These are phyloP conservation scores for Tolypocladium capitatum DNA, from an alignment of 2,329 filamentous ascomycete species.

Conservation along the genomic window DNA sequence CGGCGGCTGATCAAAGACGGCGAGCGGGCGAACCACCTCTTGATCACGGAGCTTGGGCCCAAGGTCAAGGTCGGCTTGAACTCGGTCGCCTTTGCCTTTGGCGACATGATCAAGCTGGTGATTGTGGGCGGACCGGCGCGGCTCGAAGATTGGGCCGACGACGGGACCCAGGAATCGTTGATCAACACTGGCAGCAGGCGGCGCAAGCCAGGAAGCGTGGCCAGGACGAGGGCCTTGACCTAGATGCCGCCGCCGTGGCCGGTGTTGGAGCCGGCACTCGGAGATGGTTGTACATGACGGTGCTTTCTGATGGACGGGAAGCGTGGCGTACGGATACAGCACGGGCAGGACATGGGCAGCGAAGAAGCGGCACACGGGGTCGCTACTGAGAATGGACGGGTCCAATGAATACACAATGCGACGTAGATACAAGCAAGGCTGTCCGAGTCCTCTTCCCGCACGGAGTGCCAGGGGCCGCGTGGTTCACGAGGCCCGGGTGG, in stretches of 20 bases:
- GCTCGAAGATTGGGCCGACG: conserved; percentile 34
- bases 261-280: not conserved
- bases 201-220: conserved; percentile 15
- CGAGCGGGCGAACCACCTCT: conserved; percentile 37
- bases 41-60: conserved; percentile 54
- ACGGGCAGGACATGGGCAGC: not conserved
- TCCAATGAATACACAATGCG: not conserved
- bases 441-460: too few species aligned
- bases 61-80: conserved; percentile 47
- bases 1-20: conserved; percentile 27
- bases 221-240: conserved; percentile 4
- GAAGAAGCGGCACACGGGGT: not conserved
- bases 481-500: not conserved
- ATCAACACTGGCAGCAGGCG: conserved; percentile 26
- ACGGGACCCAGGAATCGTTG: conserved; percentile 15
- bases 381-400: not conserved
- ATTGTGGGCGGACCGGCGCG: conserved; percentile 48
- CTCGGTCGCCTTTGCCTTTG: conserved; percentile 57
- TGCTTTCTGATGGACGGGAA: not conserved
- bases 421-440: not conserved
- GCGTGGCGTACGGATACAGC: not conserved
- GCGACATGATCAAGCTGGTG: conserved; percentile 60
- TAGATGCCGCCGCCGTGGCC: not conserved
- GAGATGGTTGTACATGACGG: not conserved
- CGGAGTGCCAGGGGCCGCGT: not conserved